Evolutionary conservation across 1,284 basidiomycete genomes (phyloP), one percentile per base, ranked within the genome.

Genomic region (Irpex lacteus): DNA sequence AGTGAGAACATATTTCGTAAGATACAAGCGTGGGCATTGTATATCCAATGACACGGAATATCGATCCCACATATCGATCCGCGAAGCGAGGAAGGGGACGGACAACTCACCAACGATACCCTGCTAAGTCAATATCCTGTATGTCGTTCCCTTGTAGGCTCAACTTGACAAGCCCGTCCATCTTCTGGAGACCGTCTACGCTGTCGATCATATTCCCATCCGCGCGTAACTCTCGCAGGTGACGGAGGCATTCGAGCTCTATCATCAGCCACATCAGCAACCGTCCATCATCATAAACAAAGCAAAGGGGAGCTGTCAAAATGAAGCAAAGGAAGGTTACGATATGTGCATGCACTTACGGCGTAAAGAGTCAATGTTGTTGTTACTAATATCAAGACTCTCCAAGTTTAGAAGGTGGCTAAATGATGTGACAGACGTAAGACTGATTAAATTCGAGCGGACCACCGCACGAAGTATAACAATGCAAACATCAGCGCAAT

Each of bases 341-440:
- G 8, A 9, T 13, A 32, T 5, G 18, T 32, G 54, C 26, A 60
- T 36, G 53, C 60, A 88, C 94, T 77, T 75, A 96, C 95, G 94
- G 56, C 83, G 84, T 56, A 98, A 81, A 13, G 91, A 94, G 68
- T 96, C 94, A 61, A 99, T 84, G 66, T 94, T 86, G 75, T 99
- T 99, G 70, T 87, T 78, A 75, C 95, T 96, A 68, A 99, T 88
- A 78, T 99, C 95, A 68, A 99, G 84, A 70, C 85, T 88, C 77
- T 96, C 94, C 52, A 99, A 83, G 75, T 94, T 93, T 47, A 83
- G 79, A 69, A 99, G 80, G 75, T 98, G 96, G 72, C 85, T 85
- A 75, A 96, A 98, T 21, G 96, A 95, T 32, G 95, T 95, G 68
- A 98, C 80, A 65, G 88, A 87, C 68, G 94, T 92, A 69, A 99